Conservation (phyloP, 495 filamentous ascomycete genomes). For the Rusavskia elegans region DNA sequence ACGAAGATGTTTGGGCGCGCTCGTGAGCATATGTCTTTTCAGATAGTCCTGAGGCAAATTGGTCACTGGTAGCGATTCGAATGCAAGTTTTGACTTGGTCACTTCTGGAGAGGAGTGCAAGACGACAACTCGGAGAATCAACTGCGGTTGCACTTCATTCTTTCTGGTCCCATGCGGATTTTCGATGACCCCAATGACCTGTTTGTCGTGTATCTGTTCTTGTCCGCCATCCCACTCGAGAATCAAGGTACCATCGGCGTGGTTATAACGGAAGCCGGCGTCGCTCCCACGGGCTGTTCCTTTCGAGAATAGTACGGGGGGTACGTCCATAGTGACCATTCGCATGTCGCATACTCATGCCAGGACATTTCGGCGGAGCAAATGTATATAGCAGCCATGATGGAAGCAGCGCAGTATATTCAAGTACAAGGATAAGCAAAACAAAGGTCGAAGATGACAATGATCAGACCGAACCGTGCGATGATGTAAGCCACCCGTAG, state of each 20-base stretch:
- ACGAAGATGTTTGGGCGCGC: not conserved
- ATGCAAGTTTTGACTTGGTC: not conserved
- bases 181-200: constrained; percentile 4
- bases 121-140: constrained; percentile 1
- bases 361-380: not conserved
- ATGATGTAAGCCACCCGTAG: not conserved
- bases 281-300: constrained; percentile 3
- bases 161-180: not conserved
- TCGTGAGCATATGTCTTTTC: not conserved
- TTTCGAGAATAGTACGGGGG: not conserved
- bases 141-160: not conserved
- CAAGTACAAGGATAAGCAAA: not conserved
- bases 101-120: not conserved
- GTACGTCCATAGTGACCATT: too few species aligned
- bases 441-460: not conserved
- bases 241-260: not conserved
- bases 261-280: not conserved
- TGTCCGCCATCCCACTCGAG: not conserved
- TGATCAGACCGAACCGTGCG: not conserved
- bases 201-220: constrained; percentile 1
- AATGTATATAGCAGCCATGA: not conserved
- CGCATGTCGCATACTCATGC: not conserved
- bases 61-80: not conserved
- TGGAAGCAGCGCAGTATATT: not conserved
- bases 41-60: not conserved